These are phyloP conservation scores for Rhizophagus clarus DNA, from an alignment of 192 early-diverging fungal genomes.

Conservation along the genomic window DNA sequence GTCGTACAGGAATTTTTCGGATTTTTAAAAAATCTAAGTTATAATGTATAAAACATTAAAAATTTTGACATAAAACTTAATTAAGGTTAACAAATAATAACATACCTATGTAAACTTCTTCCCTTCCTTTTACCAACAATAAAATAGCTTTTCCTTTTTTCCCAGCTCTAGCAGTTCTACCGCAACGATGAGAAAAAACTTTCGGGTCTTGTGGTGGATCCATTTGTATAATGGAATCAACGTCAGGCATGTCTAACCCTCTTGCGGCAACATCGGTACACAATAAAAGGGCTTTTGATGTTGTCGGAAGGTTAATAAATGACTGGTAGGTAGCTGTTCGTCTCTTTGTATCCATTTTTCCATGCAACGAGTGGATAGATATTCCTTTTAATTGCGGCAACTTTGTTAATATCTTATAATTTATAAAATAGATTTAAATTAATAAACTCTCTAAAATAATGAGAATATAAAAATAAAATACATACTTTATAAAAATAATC, in stretches of 20 bases:
- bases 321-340: constrained; percentile 79
- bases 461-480: neutral
- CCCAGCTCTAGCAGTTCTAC: constrained; percentile 89
- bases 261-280: constrained; percentile 97
- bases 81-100: constrained; percentile 16
- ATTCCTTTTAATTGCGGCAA: constrained; percentile 53
- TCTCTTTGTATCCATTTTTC: constrained; percentile 89
- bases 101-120: constrained; percentile 84
- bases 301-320: constrained; percentile 66
- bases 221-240: constrained; percentile 92
- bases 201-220: constrained; percentile 97
- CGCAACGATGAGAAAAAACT: constrained; percentile 93
- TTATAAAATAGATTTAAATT: neutral
- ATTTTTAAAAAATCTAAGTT: constrained; percentile 73
- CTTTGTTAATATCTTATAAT: constrained; percentile 44
- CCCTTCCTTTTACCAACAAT: constrained; percentile 76
- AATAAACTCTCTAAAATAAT: constrained; percentile 13
- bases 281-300: constrained; percentile 74
- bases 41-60: neutral
- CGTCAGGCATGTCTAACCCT: constrained; percentile 94
- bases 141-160: constrained; percentile 84
- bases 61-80: neutral
- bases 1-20: constrained; percentile 83
- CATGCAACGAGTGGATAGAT: constrained; percentile 80
- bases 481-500: constrained; percentile 85